Percentiles rank a stretch among this genome's conserved stretches.
Evolutionary conservation across 2,329 filamentous ascomycete species (phyloP).

Genomic region (Aspergillus eucalypticola): DNA sequence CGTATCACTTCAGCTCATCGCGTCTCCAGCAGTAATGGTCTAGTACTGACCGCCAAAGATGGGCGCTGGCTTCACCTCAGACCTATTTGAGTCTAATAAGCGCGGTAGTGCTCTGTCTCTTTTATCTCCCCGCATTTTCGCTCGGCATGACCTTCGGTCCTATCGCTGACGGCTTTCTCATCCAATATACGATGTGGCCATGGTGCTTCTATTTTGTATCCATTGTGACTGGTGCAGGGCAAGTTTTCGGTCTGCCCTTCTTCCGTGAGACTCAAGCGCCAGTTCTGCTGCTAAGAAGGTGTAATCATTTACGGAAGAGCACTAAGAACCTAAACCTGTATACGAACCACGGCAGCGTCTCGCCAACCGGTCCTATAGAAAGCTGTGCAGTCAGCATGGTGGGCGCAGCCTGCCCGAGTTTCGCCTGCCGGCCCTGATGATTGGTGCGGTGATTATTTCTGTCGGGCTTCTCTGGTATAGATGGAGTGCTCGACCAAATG

Average conservation of each 20-base stretch:
- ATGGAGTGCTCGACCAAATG: slow-evolving; percentile 51
- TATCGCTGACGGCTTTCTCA: slow-evolving; percentile 65
- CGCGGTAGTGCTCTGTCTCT: slow-evolving; percentile 63
- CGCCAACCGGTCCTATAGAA: slow-evolving; percentile 51
- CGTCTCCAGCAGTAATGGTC: not conserved
- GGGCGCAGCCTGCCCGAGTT: slow-evolving; percentile 55
- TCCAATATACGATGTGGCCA: slow-evolving; percentile 65
- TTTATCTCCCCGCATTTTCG: slow-evolving; percentile 64
- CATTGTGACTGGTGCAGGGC: slow-evolving; percentile 62
- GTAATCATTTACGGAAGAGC: not conserved
- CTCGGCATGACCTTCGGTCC: slow-evolving; percentile 67
- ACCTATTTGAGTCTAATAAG: slow-evolving; percentile 62
- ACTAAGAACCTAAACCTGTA: not conserved
- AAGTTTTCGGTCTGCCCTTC: slow-evolving; percentile 62
- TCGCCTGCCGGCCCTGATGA: slow-evolving; percentile 59
- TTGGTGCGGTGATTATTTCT: slow-evolving; percentile 54
- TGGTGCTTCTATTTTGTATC: slow-evolving; percentile 72
- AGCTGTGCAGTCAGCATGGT: slow-evolving; percentile 47
- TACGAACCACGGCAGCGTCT: slow-evolving; percentile 18
- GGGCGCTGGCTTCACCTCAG: slow-evolving; percentile 54
- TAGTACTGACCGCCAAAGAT: slow-evolving; percentile 31
- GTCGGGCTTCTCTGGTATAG: slow-evolving; percentile 58
- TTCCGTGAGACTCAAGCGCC: slow-evolving; percentile 67
- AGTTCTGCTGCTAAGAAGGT: slow-evolving; percentile 30
- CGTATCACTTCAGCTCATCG: slow-evolving; percentile 16